Evolutionary conservation across 31 red algal genomes (phyloP).

Genomic region (Odonthalia washingtoniensis): DNA sequence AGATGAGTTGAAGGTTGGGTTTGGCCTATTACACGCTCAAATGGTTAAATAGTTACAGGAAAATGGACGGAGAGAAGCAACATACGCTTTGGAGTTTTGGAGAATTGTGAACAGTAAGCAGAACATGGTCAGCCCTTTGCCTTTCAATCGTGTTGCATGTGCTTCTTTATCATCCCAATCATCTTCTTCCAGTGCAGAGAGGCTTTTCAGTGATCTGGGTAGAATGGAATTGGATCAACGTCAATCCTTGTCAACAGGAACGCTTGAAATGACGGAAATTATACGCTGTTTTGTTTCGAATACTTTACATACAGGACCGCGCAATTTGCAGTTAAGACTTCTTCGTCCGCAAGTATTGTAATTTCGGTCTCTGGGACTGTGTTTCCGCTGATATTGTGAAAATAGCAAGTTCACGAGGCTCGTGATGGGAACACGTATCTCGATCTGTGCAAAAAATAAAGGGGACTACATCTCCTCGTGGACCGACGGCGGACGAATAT

Average conservation of each 20-base stretch:
- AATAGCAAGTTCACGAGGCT: too few species aligned
- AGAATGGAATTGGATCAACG: neutral
- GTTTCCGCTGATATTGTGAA: too few species aligned
- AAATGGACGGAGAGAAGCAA: neutral
- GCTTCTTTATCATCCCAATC: neutral
- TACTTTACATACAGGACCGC: too few species aligned
- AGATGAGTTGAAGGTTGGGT: neutral
- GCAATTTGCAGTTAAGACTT: too few species aligned
- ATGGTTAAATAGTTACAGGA: neutral
- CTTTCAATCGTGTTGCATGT: neutral
- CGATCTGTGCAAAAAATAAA: too few species aligned
- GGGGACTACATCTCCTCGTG: too few species aligned
- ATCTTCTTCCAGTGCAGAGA: neutral
- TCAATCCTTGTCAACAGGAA: neutral
- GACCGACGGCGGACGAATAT: too few species aligned
- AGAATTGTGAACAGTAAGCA: neutral
- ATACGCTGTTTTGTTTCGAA: neutral
- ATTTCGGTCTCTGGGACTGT: too few species aligned
- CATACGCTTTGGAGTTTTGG: neutral
- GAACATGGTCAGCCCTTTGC: neutral
- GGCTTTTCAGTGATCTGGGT: conserved; percentile 8
- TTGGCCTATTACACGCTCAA: neutral
- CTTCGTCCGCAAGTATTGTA: too few species aligned
- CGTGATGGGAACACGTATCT: too few species aligned
- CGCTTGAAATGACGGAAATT: conserved; percentile 11